Evolutionary conservation across 495 filamentous ascomycete species (phyloP).

Genomic region (Paragyromitra xinjiangensis): DNA sequence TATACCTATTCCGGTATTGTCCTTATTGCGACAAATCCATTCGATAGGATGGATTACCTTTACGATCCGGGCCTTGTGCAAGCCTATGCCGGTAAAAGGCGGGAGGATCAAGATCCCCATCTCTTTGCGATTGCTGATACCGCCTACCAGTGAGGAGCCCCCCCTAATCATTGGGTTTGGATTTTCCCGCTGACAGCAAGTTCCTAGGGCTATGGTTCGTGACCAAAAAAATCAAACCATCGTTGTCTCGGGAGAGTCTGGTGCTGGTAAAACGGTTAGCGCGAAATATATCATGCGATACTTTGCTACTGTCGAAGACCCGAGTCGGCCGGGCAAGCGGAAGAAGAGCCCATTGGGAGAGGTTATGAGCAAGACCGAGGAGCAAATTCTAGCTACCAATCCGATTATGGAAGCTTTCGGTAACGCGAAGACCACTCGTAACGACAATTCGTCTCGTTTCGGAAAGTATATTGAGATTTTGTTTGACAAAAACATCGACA

Average conservation of each 20-base stretch:
- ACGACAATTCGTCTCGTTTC: slow-evolving; percentile 98
- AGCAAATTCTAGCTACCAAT: slow-evolving; percentile 97
- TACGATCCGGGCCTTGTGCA: slow-evolving; percentile 99
- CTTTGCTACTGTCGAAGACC: slow-evolving; percentile 96
- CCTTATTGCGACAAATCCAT: slow-evolving; percentile 97
- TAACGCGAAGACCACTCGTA: slow-evolving; percentile 98
- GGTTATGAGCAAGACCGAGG: slow-evolving; percentile 96
- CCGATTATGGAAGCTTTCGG: slow-evolving; percentile 99
- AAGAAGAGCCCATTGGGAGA: slow-evolving; percentile 75
- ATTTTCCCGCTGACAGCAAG: slow-evolving; percentile 27
- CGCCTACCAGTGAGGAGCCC: slow-evolving; percentile 83
- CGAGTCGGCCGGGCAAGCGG: slow-evolving; percentile 83
- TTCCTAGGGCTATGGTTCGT: slow-evolving; percentile 88
- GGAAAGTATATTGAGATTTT: slow-evolving; percentile 99
- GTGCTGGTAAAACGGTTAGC: slow-evolving; percentile 98
- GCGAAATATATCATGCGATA: slow-evolving; percentile 99
- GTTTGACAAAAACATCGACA: slow-evolving; percentile 94
- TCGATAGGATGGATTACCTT: slow-evolving; percentile 95
- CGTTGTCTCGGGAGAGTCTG: slow-evolving; percentile 97
- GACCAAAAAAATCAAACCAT: slow-evolving; percentile 97
- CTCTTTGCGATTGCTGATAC: slow-evolving; percentile 99
- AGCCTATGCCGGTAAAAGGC: slow-evolving; percentile 96
- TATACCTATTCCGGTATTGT: slow-evolving; percentile 99
- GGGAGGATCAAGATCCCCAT: slow-evolving; percentile 95
- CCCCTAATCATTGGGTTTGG: neutral